These are phyloP conservation scores for Trebouxia sp. DNA, from an alignment of 139 green algal species.

Conservation along the genomic window DNA sequence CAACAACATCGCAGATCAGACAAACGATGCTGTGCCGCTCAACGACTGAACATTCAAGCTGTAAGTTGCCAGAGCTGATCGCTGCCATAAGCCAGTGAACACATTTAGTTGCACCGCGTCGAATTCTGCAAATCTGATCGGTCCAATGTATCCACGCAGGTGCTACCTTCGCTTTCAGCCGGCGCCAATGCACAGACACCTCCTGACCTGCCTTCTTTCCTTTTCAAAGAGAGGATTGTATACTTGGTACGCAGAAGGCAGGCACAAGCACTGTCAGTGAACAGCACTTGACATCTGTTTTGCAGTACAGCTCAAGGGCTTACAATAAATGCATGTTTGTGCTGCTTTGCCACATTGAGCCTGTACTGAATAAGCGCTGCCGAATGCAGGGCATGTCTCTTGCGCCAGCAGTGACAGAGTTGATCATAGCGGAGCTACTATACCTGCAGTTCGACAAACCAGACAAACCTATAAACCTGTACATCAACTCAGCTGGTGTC, in stretches of 20 bases:
- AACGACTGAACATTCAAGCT: too few relatives aligned
- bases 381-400: constrained; percentile 90
- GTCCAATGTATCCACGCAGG: too few relatives aligned
- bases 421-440: constrained; percentile 88
- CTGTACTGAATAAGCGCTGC: too few relatives aligned
- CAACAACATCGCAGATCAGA: too few relatives aligned
- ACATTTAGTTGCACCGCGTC: too few relatives aligned
- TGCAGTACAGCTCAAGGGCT: neutral
- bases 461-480: constrained; percentile 94
- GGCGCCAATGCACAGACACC: constrained; percentile 85
- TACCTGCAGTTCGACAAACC: constrained; percentile 86
- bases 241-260: constrained; percentile 81
- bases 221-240: constrained; percentile 98
- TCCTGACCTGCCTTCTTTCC: constrained; percentile 94
- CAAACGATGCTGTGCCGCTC: too few relatives aligned
- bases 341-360: too few relatives aligned
- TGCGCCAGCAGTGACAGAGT: constrained; percentile 87
- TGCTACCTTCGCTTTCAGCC: constrained; percentile 72
- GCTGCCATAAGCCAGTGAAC: too few relatives aligned
- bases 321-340: neutral
- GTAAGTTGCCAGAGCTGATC: too few relatives aligned
- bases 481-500: constrained; percentile 99
- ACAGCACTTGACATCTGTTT: neutral
- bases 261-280: neutral
- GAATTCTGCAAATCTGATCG: too few relatives aligned